These are phyloP conservation scores for Penicillium goetzii DNA, from an alignment of 495 filamentous ascomycete species.

Conservation along the genomic window DNA sequence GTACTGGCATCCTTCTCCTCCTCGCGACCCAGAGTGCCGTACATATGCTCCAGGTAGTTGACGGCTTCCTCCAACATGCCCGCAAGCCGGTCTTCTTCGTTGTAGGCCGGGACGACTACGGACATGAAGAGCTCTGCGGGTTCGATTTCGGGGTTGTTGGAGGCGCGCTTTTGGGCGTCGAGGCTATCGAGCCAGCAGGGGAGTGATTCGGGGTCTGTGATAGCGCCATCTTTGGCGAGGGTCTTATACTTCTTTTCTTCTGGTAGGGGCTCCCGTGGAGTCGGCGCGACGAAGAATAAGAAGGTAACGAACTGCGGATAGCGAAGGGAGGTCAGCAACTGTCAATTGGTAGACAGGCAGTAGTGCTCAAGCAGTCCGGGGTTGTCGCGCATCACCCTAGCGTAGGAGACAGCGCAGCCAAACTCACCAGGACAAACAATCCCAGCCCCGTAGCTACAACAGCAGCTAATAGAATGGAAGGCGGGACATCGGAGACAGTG, in stretches of 20 bases:
- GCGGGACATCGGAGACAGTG: constrained; percentile 35
- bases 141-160: constrained; percentile 40
- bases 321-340: constrained; percentile 14
- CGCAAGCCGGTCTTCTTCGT: constrained; percentile 80
- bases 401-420: constrained; percentile 8
- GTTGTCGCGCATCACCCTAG: background rate
- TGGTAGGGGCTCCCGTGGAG: constrained; percentile 70
- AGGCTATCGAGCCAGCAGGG: constrained; percentile 84
- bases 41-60: constrained; percentile 74
- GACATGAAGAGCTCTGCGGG: constrained; percentile 72
- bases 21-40: constrained; percentile 55
- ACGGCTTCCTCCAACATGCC: constrained; percentile 91
- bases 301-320: constrained; percentile 64
- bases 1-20: background rate
- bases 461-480: constrained; percentile 35
- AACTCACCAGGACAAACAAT: constrained; percentile 45
- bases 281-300: constrained; percentile 76
- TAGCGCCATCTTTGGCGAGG: constrained; percentile 64
- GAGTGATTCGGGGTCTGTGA: constrained; percentile 61
- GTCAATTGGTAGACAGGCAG: constrained; percentile 1
- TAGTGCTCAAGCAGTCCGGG: too few relatives aligned
- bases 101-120: constrained; percentile 93
- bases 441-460: constrained; percentile 37
- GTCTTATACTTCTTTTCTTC: constrained; percentile 89
- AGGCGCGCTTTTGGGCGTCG: constrained; percentile 47